Conservation (phyloP, 371 early-diverging fungal genomes). For the Syncephalastrum monosporum region DNA sequence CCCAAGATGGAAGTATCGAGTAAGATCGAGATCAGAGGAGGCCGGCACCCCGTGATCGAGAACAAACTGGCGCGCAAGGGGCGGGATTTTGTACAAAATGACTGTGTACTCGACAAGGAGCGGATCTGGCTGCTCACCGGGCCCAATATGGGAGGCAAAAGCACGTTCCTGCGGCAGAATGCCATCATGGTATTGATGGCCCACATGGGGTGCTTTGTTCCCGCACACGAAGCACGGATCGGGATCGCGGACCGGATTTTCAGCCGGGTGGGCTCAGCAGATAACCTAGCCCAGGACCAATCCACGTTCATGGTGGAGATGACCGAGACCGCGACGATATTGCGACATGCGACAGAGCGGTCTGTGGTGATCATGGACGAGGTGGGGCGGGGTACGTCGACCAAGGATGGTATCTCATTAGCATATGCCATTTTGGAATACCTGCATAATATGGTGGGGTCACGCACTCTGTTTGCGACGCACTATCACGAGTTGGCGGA, state of each 20-base stretch:
- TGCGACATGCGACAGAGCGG: slow-evolving; percentile 72
- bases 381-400: slow-evolving; percentile 97
- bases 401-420: slow-evolving; percentile 89
- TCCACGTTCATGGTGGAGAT: slow-evolving; percentile 99
- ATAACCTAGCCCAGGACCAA: slow-evolving; percentile 78
- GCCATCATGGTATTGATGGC: slow-evolving; percentile 88
- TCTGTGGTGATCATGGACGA: slow-evolving; percentile 98
- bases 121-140: slow-evolving; percentile 80
- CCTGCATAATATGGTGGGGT: slow-evolving; percentile 62
- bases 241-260: slow-evolving; percentile 91
- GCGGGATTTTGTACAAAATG: slow-evolving; percentile 73
- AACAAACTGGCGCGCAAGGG: slow-evolving; percentile 57
- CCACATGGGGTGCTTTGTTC: slow-evolving; percentile 93
- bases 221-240: slow-evolving; percentile 79
- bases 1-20: slow-evolving; percentile 55
- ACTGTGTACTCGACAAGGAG: slow-evolving; percentile 56
- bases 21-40: slow-evolving; percentile 48
- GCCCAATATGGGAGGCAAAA: slow-evolving; percentile 97
- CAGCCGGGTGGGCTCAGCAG: slow-evolving; percentile 81
- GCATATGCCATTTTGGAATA: slow-evolving; percentile 87
- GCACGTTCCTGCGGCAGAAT: slow-evolving; percentile 87
- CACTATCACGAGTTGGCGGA: slow-evolving; percentile 91
- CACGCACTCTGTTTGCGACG: slow-evolving; percentile 87
- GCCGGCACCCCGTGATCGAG: slow-evolving; percentile 93
- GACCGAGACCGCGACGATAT: slow-evolving; percentile 91